These are phyloP conservation scores for Leishmania braziliensis DNA, from an alignment of 208 protist species.

Conservation along the genomic window DNA sequence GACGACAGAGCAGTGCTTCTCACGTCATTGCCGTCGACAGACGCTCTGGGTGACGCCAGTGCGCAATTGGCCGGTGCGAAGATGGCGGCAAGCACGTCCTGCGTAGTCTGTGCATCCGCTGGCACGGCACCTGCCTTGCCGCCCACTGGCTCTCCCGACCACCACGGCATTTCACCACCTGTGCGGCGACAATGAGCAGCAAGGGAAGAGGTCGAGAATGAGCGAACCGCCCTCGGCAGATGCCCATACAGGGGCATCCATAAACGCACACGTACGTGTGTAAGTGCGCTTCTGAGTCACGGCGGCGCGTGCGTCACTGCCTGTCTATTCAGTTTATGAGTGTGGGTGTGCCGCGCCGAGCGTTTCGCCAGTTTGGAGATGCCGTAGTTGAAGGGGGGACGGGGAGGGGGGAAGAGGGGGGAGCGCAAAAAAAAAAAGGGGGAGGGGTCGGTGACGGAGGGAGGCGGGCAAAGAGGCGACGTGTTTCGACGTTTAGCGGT, in stretches of 20 bases:
- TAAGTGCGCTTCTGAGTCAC: not conserved
- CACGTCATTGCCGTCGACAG: not conserved
- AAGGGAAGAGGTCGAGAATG: not conserved
- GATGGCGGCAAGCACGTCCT: conserved; percentile 20
- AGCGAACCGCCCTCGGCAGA: not conserved
- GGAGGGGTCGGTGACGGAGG: not conserved
- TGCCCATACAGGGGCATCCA: not conserved
- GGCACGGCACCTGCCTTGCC: not conserved
- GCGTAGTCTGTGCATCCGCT: conserved; percentile 4
- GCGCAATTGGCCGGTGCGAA: conserved; percentile 17
- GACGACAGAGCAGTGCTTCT: not conserved
- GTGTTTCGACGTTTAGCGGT: not conserved
- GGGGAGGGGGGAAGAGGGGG: not conserved
- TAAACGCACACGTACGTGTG: not conserved
- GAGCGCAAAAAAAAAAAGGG: not conserved
- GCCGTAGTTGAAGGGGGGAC: not conserved
- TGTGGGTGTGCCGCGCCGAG: not conserved
- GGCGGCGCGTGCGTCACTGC: not conserved
- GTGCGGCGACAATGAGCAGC: not conserved
- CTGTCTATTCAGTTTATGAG: not conserved
- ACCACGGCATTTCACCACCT: conserved; percentile 12
- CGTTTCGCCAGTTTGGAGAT: not conserved
- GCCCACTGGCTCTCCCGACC: not conserved
- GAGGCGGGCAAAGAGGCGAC: not conserved
- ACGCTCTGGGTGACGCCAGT: not conserved